Evolutionary conservation across 345 rosid species (phyloP).

Genomic region (Rhodomyrtus tomentosa): DNA sequence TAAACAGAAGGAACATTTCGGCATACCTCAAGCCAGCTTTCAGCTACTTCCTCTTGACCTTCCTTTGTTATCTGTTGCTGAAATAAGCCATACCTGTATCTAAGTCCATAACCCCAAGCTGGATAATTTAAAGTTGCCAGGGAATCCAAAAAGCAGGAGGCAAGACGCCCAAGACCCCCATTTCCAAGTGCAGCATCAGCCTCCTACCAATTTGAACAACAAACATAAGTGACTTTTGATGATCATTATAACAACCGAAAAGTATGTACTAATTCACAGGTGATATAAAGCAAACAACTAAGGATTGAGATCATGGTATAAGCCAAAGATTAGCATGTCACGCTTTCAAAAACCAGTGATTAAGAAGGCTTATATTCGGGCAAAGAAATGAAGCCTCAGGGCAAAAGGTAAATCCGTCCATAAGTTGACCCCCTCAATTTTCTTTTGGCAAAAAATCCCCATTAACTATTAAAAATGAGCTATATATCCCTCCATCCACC

Average conservation of each 20-base stretch:
- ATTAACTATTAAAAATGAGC: background rate
- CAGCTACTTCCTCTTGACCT: slow-evolving; percentile 50
- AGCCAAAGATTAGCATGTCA: background rate
- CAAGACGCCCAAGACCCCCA: slow-evolving; percentile 38
- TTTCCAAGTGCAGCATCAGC: slow-evolving; percentile 49
- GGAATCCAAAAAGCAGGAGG: slow-evolving; percentile 45
- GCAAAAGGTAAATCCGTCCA: background rate
- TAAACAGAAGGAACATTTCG: background rate
- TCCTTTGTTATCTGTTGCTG: slow-evolving; percentile 35
- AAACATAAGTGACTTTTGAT: background rate
- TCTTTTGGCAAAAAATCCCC: background rate
- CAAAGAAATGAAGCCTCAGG: background rate
- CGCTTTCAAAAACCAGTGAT: background rate
- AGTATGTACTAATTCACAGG: background rate
- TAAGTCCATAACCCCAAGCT: slow-evolving; percentile 43
- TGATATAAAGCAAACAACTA: background rate
- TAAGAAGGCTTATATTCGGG: background rate
- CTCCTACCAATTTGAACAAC: slow-evolving; percentile 3
- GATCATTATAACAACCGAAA: background rate
- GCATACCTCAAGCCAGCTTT: slow-evolving; percentile 42
- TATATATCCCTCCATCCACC: background rate
- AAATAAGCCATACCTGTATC: slow-evolving; percentile 40
- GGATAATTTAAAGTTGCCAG: slow-evolving; percentile 46
- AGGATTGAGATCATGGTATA: background rate
- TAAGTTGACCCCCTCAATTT: background rate